A percentile compares a stretch with the other conserved stretches of the same genome.
Evolutionary conservation across 768 basidiomycete species (phyloP).

Genomic region (Xerocomellus dryophilus): DNA sequence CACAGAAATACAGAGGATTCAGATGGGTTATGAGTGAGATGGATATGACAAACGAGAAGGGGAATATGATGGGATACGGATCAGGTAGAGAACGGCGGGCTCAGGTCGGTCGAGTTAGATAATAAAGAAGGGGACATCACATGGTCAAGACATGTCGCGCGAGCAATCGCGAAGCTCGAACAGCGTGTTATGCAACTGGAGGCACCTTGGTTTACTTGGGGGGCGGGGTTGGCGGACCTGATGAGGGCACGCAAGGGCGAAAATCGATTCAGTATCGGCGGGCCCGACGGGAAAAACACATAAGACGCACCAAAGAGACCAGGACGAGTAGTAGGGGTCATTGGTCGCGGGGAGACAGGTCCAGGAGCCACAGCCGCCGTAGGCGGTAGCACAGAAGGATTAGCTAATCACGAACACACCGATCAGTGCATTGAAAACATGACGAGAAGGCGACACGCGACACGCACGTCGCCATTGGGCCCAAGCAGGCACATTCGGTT

Average conservation of each 20-base stretch:
- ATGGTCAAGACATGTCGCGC: background rate
- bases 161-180: background rate
- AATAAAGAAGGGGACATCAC: conserved; percentile 1
- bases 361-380: conserved; percentile 39
- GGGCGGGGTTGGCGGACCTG: conserved; percentile 46
- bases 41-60: background rate
- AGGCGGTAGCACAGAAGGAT: conserved; percentile 61
- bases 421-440: background rate
- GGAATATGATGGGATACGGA: background rate
- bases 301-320: conserved; percentile 62
- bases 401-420: conserved; percentile 43
- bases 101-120: background rate
- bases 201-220: conserved; percentile 34
- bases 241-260: background rate
- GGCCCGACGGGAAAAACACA: background rate
- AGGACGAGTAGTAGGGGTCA: conserved; percentile 48
- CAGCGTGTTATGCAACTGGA: background rate
- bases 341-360: conserved; percentile 32
- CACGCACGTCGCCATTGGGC: conserved; percentile 76
- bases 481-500: conserved; percentile 69
- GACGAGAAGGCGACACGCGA: background rate
- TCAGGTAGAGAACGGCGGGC: background rate
- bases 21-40: background rate
- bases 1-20: background rate
- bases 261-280: background rate